Conservation (phyloP, 129 eudicot genomes). For the Daucus carota region DNA sequence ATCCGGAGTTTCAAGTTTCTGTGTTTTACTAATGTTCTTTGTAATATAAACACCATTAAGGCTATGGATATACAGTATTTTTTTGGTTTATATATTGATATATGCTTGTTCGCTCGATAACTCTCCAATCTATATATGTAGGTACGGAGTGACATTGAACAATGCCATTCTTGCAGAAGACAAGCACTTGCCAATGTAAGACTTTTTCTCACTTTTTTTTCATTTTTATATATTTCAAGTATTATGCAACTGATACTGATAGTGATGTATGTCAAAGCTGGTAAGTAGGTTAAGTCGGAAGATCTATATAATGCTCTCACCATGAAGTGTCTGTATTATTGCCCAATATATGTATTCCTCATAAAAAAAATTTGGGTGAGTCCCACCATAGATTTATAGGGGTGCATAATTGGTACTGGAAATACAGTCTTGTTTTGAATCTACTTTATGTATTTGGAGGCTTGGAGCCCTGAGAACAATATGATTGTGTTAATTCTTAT, state of each 20-base stretch:
- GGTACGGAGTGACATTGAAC: conserved; percentile 69
- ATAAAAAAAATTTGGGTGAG: not conserved
- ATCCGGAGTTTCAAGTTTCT: not conserved
- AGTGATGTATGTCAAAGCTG: not conserved
- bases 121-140: not conserved
- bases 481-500: not conserved
- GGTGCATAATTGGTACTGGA: not conserved
- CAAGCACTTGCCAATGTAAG: conserved; percentile 93
- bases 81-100: not conserved
- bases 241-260: not conserved
- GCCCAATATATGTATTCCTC: not conserved
- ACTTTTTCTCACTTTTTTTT: not conserved
- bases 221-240: not conserved
- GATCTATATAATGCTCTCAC: not conserved
- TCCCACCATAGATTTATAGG: not conserved
- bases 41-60: not conserved
- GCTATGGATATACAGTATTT: not conserved
- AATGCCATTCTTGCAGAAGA: conserved; percentile 97
- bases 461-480: no score
- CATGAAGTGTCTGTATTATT: not conserved
- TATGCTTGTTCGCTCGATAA: not conserved
- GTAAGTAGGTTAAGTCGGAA: not conserved
- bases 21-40: not conserved
- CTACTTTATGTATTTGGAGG: not conserved
- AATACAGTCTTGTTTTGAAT: not conserved